Evolutionary conservation across 192 early-diverging fungal genomes (phyloP), one percentile per base, ranked within the genome.

Genomic region (Coemansia sp.): DNA sequence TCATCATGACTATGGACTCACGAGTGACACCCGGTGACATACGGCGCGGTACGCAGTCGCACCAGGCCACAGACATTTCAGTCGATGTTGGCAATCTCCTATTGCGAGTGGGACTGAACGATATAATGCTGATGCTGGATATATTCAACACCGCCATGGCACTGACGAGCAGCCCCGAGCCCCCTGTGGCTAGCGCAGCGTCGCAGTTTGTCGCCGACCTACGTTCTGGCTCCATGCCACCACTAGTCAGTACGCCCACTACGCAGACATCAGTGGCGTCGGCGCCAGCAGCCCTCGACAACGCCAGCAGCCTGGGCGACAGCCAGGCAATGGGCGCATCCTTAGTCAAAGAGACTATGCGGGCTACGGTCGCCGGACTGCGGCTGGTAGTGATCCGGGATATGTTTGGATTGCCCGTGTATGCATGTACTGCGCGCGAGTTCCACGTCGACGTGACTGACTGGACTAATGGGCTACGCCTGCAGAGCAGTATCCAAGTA

Each of bases 341-440:
- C 6, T 67, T 82, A 10, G 53, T 83, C 59, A 76, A 83, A 55
- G 75, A 83, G 55, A 83, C 75, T 6, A 77, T 83, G 71, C 75
- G 80, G 0, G 72, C 63, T 8, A 78, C 80, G 0, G 62, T 83
- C 0, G 80, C 71, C 11, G 70, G 72, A 30, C 43, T 83, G 65
- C 75, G 80, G 0, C 29, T 96, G 1, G 86, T 99, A 40, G 70
- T 98, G 15, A 98, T 99, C 60, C 94, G 96, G 60, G 96, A 99
- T 70, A 86, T 94, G 73, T 92, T 96, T 72, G 92, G 97, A 64
- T 83, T 97, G 61, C 97, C 95, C 0, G 91, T 97, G 77, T 85
- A 95, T 52, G 95, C 97, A 50, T 75, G 94, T 63, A 88, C 85
- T 34, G 71, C 95, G 30, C 88, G 93, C n/a, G 86, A 89, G 68